Evolutionary conservation across 805 yeast genomes (phyloP), one percentile per base, ranked within the genome.

Genomic region (Metschnikowia orientalis): DNA sequence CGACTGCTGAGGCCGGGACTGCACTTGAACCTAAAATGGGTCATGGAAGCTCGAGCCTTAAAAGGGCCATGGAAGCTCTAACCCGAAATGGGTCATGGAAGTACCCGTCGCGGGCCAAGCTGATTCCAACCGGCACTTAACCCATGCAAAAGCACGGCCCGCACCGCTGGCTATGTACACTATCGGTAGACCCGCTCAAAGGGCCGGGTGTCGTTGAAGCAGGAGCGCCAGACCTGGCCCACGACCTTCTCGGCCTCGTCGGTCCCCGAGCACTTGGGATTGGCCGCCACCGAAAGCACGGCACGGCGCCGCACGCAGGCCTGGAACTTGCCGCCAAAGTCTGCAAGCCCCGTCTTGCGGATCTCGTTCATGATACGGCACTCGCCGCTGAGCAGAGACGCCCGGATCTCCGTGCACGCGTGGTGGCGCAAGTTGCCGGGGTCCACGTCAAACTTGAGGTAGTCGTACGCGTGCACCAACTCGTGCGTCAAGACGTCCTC

Each of bases 401-500:
- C 98, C 39, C 98, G 70, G 32, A 92, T 86, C 57, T 92, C 98
- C 1, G 97, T 81, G 57, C 98, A 92, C 1, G 98, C 98, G 54
- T 90, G 97, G 53, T 92, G 98, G 50, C 77, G 75, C 52, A 92
- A 63, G 57, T 90, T 77, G 35, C 71, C 51, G 82, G 95, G 83
- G 57, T 92, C 86, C 2, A 92, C 88, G 34, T 86, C 67, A 67
- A 92, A 92, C 56, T 87, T 81, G 44, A 85, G 66, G 51, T 88
- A 80, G 59, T 92, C 98, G 58, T 86, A 92, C 41, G 88, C 92
- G 58, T 92, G 98, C 20, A 92, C 78, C 56, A 92, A 67, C 54
- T 92, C 98, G 54, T 92, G 98, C 2, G 97, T 73, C 42, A 92
- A 61, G 0, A 95, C 85, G 51, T 92, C 97, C 53, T 90, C 97